Evolutionary conservation across 257 asterid species (phyloP).

Genomic region (Plantago major): DNA sequence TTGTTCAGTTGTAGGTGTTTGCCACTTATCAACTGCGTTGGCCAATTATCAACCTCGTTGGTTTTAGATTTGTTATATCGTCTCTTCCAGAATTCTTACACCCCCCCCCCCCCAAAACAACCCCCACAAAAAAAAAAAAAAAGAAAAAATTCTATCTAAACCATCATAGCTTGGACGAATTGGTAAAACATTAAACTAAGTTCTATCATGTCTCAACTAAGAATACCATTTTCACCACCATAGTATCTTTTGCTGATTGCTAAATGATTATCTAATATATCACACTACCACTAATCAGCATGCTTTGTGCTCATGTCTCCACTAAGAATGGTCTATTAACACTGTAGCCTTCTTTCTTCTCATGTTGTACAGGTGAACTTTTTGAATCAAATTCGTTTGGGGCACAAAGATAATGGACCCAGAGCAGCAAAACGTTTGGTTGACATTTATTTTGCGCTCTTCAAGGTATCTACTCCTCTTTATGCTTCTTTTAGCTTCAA

Average conservation of each 20-base stretch:
- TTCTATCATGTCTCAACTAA: too few species aligned
- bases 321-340: too few species aligned
- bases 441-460: conserved; percentile 89
- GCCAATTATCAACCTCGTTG: not conserved
- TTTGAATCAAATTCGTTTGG: conserved; percentile 76
- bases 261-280: not conserved
- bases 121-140: too few species aligned
- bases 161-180: too few species aligned
- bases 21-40: not conserved
- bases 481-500: not conserved
- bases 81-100: not conserved
- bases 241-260: not conserved
- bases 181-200: too few species aligned
- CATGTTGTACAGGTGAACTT: conserved; percentile 63
- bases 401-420: conserved; percentile 91
- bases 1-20: conserved; percentile 4
- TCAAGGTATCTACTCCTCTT: conserved; percentile 56
- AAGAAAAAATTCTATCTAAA: too few species aligned
- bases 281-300: not conserved
- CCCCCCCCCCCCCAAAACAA: too few species aligned
- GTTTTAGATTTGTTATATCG: not conserved
- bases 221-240: not conserved
- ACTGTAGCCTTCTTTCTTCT: not conserved
- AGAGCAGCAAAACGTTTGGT: conserved; percentile 86
- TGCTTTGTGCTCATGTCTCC: not conserved